phyloP scores from a whole-genome alignment of 768 basidiomycete species.

The Tricholoma furcatifolium region DNA sequence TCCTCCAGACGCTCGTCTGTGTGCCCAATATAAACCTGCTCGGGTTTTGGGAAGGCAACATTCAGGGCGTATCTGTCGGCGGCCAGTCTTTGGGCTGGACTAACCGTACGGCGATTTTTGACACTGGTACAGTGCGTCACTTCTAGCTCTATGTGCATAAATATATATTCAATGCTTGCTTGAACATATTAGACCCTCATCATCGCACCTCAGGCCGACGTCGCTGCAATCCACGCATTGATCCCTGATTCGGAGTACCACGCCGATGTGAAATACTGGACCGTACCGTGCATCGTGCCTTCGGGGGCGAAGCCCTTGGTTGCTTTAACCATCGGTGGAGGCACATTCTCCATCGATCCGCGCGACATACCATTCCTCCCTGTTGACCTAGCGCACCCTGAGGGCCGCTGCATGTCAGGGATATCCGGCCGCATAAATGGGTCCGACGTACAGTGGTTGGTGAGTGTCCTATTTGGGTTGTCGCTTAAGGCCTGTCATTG shows the following conservation, averaged over 20 bases:
- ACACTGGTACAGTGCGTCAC: conserved; percentile 35
- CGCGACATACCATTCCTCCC: conserved; percentile 57
- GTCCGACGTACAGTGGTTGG: conserved; percentile 53
- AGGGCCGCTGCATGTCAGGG: conserved; percentile 58
- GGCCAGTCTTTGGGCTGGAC: conserved; percentile 39
- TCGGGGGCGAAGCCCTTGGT: conserved; percentile 47
- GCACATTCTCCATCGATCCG: conserved; percentile 56
- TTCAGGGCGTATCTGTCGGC: conserved; percentile 49
- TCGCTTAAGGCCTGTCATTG: background rate
- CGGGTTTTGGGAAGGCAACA: conserved; percentile 53
- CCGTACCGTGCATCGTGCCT: conserved; percentile 51
- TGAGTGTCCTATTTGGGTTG: conserved; percentile 32
- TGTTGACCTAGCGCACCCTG: conserved; percentile 42
- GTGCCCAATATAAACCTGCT: conserved; percentile 46
- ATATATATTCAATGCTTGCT: background rate
- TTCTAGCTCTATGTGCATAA: background rate
- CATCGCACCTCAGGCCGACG: conserved; percentile 37
- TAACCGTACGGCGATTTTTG: conserved; percentile 55
- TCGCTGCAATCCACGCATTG: conserved; percentile 48
- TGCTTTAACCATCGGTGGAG: conserved; percentile 56
- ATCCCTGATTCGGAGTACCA: conserved; percentile 57
- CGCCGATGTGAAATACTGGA: conserved; percentile 43
- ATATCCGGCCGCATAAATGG: conserved; percentile 53
- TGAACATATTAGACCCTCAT: conserved; percentile 15
- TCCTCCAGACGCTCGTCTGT: conserved; percentile 42